Evolutionary conservation across 2,329 filamentous ascomycete genomes (phyloP).

Genomic region (Dothiorella sarmentorum): DNA sequence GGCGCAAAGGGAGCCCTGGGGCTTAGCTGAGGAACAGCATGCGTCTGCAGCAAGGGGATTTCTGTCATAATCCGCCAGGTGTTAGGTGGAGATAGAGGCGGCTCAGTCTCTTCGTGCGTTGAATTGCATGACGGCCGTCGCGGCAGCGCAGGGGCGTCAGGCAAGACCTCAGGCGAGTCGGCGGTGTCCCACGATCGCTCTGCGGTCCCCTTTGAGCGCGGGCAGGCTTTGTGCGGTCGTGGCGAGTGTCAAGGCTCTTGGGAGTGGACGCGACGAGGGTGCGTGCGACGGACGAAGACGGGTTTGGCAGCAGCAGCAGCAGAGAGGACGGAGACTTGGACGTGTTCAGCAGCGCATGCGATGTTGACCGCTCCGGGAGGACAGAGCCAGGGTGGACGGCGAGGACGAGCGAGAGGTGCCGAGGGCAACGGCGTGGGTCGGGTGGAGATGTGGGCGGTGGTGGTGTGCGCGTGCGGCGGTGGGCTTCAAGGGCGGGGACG

Average conservation of each 20-base stretch:
- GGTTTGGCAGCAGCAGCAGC: neutral
- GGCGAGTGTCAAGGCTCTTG: constrained; percentile 6
- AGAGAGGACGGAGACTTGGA: neutral
- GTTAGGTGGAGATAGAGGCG: constrained; percentile 22
- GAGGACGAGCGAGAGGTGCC: constrained; percentile 4
- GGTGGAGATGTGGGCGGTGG: constrained; percentile 9
- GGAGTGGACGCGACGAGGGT: constrained; percentile 10
- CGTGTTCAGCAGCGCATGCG: constrained; percentile 1
- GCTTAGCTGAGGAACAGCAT: constrained; percentile 43
- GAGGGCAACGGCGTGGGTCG: constrained; percentile 12
- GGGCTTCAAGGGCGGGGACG: neutral
- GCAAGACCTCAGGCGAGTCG: constrained; percentile 2
- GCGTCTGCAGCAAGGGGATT: constrained; percentile 39
- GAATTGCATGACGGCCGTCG: constrained; percentile 42
- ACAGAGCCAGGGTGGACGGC: neutral
- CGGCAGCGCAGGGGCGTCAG: constrained; percentile 23
- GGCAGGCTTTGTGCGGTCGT: constrained; percentile 14
- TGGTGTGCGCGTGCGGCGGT: constrained; percentile 10
- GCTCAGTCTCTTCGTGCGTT: constrained; percentile 36
- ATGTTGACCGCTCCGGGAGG: neutral
- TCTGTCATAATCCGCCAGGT: constrained; percentile 36
- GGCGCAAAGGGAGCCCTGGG: constrained; percentile 30
- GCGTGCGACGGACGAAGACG: constrained; percentile 1
- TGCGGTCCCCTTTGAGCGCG: neutral
- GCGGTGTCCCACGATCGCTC: constrained; percentile 7